Conservation (phyloP, 139 green algal genomes). For the Haematococcus sp. region DNA sequence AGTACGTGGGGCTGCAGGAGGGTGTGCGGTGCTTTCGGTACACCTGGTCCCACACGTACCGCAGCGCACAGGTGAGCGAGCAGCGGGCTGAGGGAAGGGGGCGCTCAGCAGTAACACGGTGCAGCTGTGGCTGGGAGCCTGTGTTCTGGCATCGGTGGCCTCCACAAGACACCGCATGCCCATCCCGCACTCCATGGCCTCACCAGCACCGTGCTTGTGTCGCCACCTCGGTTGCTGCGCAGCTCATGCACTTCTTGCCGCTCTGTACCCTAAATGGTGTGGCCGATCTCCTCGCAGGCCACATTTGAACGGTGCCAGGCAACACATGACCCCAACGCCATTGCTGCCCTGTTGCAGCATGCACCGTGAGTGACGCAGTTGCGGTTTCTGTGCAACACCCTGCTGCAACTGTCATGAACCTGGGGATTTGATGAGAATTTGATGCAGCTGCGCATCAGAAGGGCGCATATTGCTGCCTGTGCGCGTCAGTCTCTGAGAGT, state of each 20-base stretch:
- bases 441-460: not conserved
- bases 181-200: too few species aligned
- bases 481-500: not conserved
- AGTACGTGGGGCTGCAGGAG: slow-evolving; percentile 18
- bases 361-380: slow-evolving; percentile 23
- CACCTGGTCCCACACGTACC: slow-evolving; percentile 57
- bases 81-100: slow-evolving; percentile 11
- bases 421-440: too few species aligned
- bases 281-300: too few species aligned
- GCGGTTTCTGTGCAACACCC: not conserved
- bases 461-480: too few species aligned
- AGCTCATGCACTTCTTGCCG: not conserved
- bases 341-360: slow-evolving; percentile 65
- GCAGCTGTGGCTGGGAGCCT: too few species aligned
- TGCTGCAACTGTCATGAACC: too few species aligned
- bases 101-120: too few species aligned
- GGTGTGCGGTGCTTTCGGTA: slow-evolving; percentile 52
- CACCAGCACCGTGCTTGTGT: too few species aligned
- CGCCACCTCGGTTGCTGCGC: too few species aligned
- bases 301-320: slow-evolving; percentile 44
- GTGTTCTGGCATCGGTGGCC: too few species aligned
- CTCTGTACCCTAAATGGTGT: too few species aligned
- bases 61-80: slow-evolving; percentile 31
- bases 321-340: slow-evolving; percentile 76
- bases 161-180: too few species aligned